A percentile compares a stretch with the other conserved stretches of the same genome.
Evolutionary conservation across 2,329 filamentous ascomycete genomes (phyloP).

Genomic region (Penicillium polonicum): DNA sequence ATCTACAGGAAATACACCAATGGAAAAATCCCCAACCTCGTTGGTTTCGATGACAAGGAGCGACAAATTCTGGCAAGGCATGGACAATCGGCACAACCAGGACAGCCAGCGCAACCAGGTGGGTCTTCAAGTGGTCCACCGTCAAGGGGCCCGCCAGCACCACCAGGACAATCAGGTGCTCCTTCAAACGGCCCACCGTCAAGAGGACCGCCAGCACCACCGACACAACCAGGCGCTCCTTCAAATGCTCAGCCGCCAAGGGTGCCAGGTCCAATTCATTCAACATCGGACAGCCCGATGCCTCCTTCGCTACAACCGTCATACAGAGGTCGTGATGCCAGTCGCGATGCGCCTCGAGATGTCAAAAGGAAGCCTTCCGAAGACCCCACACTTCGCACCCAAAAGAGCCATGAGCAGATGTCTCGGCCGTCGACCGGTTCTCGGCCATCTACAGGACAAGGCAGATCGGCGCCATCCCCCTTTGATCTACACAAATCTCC

Average conservation of each 20-base stretch:
- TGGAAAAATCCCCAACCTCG: conserved; percentile 73
- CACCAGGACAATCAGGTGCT: conserved; percentile 10
- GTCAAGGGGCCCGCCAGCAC: conserved; percentile 21
- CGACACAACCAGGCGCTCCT: conserved; percentile 6
- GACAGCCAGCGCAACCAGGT: not conserved
- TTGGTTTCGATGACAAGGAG: conserved; percentile 79
- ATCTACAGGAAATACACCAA: conserved; percentile 96
- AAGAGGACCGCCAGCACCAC: conserved; percentile 18
- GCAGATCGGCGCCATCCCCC: conserved; percentile 34
- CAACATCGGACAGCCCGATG: not conserved
- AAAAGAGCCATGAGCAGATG: conserved; percentile 44
- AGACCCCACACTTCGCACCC: conserved; percentile 37
- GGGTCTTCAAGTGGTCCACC: conserved; percentile 18
- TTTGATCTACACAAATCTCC: conserved; percentile 16
- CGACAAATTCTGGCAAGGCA: conserved; percentile 69
- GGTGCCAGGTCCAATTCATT: conserved; percentile 22
- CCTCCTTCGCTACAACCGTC: conserved; percentile 28
- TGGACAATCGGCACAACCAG: conserved; percentile 17
- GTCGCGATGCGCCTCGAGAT: conserved; percentile 39
- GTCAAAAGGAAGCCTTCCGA: conserved; percentile 34
- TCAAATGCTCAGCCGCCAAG: conserved; percentile 23
- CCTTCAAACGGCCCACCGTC: conserved; percentile 20
- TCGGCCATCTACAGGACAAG: conserved; percentile 11
- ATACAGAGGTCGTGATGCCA: conserved; percentile 34
- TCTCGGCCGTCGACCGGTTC: conserved; percentile 38